Percentiles rank a stretch among this genome's conserved stretches.
These are phyloP conservation scores for Secale cereale DNA, from an alignment of 176 grass and related monocot species.

Conservation along the genomic window DNA sequence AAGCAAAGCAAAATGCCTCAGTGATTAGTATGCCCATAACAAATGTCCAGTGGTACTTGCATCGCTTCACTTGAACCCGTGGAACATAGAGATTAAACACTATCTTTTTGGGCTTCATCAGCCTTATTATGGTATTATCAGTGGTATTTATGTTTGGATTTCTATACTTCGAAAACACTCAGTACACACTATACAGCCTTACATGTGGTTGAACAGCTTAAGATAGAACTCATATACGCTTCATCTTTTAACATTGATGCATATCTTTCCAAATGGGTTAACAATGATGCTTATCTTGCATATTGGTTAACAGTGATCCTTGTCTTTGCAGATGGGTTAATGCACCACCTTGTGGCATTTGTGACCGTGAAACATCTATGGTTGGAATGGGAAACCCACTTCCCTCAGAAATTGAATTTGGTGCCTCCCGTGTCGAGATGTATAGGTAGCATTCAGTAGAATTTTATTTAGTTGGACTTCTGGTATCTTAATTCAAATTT, in stretches of 20 bases:
- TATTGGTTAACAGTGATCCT: neutral
- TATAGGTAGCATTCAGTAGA: constrained; percentile 66
- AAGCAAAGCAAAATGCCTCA: neutral
- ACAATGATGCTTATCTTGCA: constrained; percentile 36
- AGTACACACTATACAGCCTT: neutral
- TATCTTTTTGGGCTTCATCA: neutral
- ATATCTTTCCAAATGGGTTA: constrained; percentile 78
- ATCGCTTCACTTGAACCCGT: neutral
- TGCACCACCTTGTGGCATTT: constrained; percentile 72
- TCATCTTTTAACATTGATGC: constrained; percentile 20
- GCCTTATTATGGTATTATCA: constrained; percentile 7
- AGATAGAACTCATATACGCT: neutral
- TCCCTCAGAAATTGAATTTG: constrained; percentile 81
- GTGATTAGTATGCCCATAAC: neutral
- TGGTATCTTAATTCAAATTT: neutral
- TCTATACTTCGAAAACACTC: neutral
- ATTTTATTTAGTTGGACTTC: constrained; percentile 9
- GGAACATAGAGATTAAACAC: neutral
- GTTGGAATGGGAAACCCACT: constrained; percentile 71
- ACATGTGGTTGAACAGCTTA: neutral
- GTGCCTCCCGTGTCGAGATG: constrained; percentile 69
- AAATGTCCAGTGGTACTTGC: constrained; percentile 17
- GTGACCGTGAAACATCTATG: constrained; percentile 58
- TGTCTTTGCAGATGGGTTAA: constrained; percentile 80
- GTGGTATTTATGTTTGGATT: constrained; percentile 7